These are phyloP conservation scores for Cyclostephanos invisitatus DNA, from an alignment of 108 stramenopile species.

Conservation along the genomic window DNA sequence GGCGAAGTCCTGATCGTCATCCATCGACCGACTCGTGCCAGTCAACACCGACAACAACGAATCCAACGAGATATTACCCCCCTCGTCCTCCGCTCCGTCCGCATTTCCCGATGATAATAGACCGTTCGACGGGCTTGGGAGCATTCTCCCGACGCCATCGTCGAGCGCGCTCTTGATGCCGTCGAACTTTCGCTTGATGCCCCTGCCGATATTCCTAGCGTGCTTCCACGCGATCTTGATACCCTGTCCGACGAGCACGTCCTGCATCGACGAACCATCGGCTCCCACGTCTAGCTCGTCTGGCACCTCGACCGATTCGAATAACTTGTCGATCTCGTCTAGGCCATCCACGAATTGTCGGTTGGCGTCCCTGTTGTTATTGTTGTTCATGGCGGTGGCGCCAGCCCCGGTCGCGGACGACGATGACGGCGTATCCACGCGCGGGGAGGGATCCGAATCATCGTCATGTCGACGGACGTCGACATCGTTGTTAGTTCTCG, in stretches of 20 bases:
- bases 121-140: no score
- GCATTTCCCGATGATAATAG: slow-evolving; percentile 2
- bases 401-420: no score
- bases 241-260: slow-evolving; percentile 70
- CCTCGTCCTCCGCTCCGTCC: slow-evolving; percentile 12
- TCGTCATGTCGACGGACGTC: no score
- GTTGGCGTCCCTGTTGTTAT: slow-evolving; percentile 46
- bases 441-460: no score
- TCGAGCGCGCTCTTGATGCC: neutral
- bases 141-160: neutral
- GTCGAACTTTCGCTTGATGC: slow-evolving; percentile 28
- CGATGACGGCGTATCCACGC: no score
- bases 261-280: slow-evolving; percentile 80
- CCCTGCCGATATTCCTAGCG: slow-evolving; percentile 23
- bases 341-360: slow-evolving; percentile 80
- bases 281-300: slow-evolving; percentile 87
- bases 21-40: neutral
- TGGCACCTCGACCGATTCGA: slow-evolving; percentile 76
- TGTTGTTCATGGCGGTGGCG: no score
- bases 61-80: slow-evolving; percentile 1
- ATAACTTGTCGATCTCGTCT: slow-evolving; percentile 83
- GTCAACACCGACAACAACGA: neutral
- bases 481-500: no score
- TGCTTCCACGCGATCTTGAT: slow-evolving; percentile 63
- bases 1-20: neutral